Conservation (phyloP, 176 grass and related monocot species). For the Zea mays region DNA sequence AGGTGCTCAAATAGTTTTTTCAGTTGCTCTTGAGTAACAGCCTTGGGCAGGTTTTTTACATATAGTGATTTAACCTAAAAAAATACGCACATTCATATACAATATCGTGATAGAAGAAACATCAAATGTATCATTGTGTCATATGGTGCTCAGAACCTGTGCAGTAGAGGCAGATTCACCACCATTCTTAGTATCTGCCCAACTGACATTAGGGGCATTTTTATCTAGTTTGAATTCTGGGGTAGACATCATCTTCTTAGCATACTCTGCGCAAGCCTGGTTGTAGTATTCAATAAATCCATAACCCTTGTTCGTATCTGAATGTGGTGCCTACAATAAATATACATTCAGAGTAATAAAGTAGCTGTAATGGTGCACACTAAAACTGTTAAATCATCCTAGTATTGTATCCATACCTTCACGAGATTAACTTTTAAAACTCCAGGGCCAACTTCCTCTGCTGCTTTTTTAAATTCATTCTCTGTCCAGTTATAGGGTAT, state of each 20-base stretch:
- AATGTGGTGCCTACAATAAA: slow-evolving; percentile 47
- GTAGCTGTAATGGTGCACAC: slow-evolving; percentile 1
- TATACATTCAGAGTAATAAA: slow-evolving; percentile 23
- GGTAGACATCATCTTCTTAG: slow-evolving; percentile 74
- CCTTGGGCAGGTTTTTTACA: slow-evolving; percentile 93
- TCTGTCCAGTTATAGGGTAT: slow-evolving; percentile 70
- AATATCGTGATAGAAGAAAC: neutral
- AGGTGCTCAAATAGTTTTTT: slow-evolving; percentile 70
- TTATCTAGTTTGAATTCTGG: slow-evolving; percentile 80
- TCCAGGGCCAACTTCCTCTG: slow-evolving; percentile 77
- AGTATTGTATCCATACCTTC: slow-evolving; percentile 54
- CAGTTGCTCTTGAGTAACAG: slow-evolving; percentile 68
- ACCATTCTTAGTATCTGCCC: slow-evolving; percentile 71
- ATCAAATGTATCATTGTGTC: neutral
- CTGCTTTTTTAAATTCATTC: slow-evolving; percentile 64
- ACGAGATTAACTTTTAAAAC: slow-evolving; percentile 72
- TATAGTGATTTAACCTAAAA: slow-evolving; percentile 82
- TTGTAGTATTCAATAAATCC: slow-evolving; percentile 93
- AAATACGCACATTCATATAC: slow-evolving; percentile 17
- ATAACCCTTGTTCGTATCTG: slow-evolving; percentile 66
- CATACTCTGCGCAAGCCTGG: slow-evolving; percentile 86
- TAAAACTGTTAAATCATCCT: slow-evolving; percentile 21
- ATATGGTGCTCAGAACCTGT: slow-evolving; percentile 47
- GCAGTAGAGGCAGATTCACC: slow-evolving; percentile 44
- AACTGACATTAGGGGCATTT: slow-evolving; percentile 76